Evolutionary conservation across 1,139 yeast species (phyloP).

Genomic region (Scheffersomyces insectosa): DNA sequence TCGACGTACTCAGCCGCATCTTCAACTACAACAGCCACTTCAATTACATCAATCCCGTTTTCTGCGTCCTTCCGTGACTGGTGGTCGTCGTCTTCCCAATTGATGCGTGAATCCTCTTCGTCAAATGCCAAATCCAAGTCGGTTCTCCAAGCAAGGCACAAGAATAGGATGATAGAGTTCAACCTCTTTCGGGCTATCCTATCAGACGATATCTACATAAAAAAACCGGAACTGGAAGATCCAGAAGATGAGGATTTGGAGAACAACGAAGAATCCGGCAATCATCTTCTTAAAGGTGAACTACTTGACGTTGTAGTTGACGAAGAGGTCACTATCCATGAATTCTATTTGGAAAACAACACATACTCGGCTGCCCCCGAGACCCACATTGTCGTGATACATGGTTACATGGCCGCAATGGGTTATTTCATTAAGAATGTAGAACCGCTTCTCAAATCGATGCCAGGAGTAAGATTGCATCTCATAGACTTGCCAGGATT

Average conservation of each 20-base stretch:
- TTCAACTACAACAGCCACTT: too few species aligned
- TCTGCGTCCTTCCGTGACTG: constrained; percentile 36
- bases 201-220: constrained; percentile 30
- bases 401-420: constrained; percentile 51
- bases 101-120: constrained; percentile 22
- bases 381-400: constrained; percentile 36
- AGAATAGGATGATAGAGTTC: constrained; percentile 34
- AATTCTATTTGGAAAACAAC: constrained; percentile 34
- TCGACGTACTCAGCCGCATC: too few species aligned
- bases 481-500: constrained; percentile 46
- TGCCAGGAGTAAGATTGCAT: constrained; percentile 34
- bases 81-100: constrained; percentile 36
- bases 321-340: constrained; percentile 35
- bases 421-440: constrained; percentile 45
- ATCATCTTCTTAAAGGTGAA: constrained; percentile 15
- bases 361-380: constrained; percentile 12
- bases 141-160: constrained; percentile 21
- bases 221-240: constrained; percentile 5
- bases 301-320: constrained; percentile 35
- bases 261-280: background rate
- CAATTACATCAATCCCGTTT: constrained; percentile 26
- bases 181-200: constrained; percentile 36
- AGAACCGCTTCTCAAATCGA: constrained; percentile 32
- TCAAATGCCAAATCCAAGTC: constrained; percentile 8
- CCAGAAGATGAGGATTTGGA: background rate